Conservation (phyloP, 495 filamentous ascomycete genomes). For the Xylaria cubensis region DNA sequence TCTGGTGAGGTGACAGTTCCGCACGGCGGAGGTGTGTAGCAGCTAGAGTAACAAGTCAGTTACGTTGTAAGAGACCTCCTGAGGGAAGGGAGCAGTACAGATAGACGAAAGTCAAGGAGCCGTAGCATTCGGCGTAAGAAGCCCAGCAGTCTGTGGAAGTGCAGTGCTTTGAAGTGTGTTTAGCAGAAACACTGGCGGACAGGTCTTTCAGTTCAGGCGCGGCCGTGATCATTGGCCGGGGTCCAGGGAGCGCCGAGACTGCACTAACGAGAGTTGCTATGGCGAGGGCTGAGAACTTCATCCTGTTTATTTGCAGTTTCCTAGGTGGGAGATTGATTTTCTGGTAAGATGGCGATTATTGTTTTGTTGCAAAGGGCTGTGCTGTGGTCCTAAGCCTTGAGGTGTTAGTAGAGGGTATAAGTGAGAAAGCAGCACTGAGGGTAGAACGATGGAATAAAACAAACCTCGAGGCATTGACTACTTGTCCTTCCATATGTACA, state of each 20-base stretch:
- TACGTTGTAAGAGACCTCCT: not conserved
- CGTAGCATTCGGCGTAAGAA: conserved; percentile 21
- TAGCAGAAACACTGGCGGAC: not conserved
- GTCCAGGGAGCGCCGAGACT: conserved; percentile 16
- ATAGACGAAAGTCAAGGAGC: conserved; percentile 25
- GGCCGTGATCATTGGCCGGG: conserved; percentile 13
- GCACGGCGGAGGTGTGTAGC: conserved; percentile 27
- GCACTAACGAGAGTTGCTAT: not conserved
- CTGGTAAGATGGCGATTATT: not conserved
- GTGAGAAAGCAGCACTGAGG: not conserved
- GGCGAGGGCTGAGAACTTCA: conserved; percentile 10
- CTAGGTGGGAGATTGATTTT: not conserved
- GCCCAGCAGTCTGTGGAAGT: conserved; percentile 23
- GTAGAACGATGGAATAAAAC: not conserved
- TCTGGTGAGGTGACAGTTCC: conserved; percentile 20
- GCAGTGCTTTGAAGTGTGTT: not conserved
- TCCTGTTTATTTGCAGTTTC: not conserved
- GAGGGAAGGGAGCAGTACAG: conserved; percentile 3
- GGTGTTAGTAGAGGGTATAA: conserved; percentile 1
- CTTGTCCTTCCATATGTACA: not conserved
- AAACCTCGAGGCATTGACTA: not conserved
- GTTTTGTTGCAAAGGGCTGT: not conserved
- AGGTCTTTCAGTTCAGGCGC: not conserved
- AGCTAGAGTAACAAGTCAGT: conserved; percentile 17
- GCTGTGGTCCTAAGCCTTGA: not conserved